Evolutionary conservation across 1,139 yeast genomes (phyloP), one percentile per base, ranked within the genome.

Genomic region (Taphrina pruni): DNA sequence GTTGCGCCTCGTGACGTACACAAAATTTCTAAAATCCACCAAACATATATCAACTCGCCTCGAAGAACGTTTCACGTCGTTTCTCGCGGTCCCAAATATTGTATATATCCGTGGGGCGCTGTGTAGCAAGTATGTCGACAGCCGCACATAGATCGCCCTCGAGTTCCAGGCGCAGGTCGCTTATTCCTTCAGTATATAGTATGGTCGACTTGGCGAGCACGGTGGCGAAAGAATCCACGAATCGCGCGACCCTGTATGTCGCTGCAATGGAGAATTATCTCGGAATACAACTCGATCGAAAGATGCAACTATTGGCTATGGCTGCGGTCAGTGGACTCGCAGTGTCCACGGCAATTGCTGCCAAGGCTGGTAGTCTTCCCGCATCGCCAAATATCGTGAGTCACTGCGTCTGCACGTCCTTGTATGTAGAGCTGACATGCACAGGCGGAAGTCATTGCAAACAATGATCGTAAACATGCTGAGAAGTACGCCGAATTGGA

Each of bases 281-380:
- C 21, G 54, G 54, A 6, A 17, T 17, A 26, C 52, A 26, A 1
- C 26, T 58, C 26, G 39, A 39, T 17, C 38, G 54, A 20, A 43
- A 20, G n/a, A 45, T 17, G 11, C 51, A 35, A 8, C 14, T 26
- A n/a, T 43, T 58, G 21, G 62, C 62, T 4, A 58, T 58, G 54
- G 62, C 62, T 1, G 62, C 62, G 6, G 62, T 58, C 41, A 46
- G 62, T 45, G 62, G 62, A 26, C 43, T 58, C 35, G 62, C 62
- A 6, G 43, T 58, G 6, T 36, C 62, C n/a, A 46, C 52, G 2
- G 62, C 62, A 12, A 12, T 58, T 21, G 62, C 54, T 8, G 62
- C 62, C 51, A 58, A 58, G 17, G 62, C 52, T 14, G 62, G 62
- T 20, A 32, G 39, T 17, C 20, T 56, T 1, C 43, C 43, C 4